Evolutionary conservation across 2,329 filamentous ascomycete genomes (phyloP), one percentile per base, ranked within the genome.

Genomic region (Exophiala alcalophila): DNA sequence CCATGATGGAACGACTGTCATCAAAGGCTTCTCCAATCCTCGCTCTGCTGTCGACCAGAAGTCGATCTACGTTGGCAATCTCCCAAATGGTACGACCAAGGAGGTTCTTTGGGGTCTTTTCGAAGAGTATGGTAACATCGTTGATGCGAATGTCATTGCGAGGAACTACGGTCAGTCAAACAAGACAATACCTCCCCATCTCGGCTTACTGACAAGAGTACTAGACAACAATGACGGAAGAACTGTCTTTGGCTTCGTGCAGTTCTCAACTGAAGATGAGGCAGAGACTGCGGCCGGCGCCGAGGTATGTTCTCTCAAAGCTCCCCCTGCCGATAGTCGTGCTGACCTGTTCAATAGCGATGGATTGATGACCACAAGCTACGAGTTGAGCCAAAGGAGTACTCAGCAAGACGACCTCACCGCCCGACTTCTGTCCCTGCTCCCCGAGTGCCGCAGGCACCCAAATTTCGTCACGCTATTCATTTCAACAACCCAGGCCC

Each of bases 361-460:
- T 32, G 21, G 24, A 12, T 57, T 15, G 23, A 40, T 29, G 44
- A 36, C 12, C 12, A 37, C 27, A 52, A 43, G 18, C 41, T 56
- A 16, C 54, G 54, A 12, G 40, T 57, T 10, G 55, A 58, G 32
- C 48, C 40, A 6, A 58, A 57, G 35, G 54, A 57, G 34, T 53
- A 55, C 28, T 52, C 52, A n/a, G 42, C 39, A 21, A 50, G 53
- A 26, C 53, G 52, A 8, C 29, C 29, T 24, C 38, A 35, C 9
- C 41, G 38, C 7, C 14, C 28, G 5, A 31, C 23, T 20, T 26
- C 26, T 21, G 20, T 41, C 24, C 25, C 18, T 12, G 12, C 24
- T 16, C 28, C 35, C 11, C 39, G 27, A 19, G 28, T 24, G n/a
- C 31, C n/a, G 9, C 33, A 37, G 33, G 27, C 27, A 27, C 10